Evolutionary conservation across 169 alveolate species (phyloP).

Genomic region (Cryptosporidium tyzzeri): DNA sequence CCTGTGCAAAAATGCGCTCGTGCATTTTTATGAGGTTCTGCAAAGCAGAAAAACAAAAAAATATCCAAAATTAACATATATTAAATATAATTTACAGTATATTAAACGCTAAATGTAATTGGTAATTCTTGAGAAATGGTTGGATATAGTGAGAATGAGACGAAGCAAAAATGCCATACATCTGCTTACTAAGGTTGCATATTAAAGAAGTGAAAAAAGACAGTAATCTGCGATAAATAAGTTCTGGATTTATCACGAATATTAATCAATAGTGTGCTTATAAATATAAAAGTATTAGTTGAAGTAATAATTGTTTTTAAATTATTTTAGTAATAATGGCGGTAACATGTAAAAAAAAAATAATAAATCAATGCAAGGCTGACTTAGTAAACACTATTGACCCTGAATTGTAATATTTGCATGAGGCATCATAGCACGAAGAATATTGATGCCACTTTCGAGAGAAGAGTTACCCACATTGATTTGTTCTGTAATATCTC

Average conservation of each 20-base stretch:
- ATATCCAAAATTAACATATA: background rate
- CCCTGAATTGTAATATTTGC: constrained; percentile 75
- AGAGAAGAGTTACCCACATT: constrained; percentile 20
- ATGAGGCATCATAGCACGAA: constrained; percentile 73
- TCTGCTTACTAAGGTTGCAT: background rate
- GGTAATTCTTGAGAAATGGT: background rate
- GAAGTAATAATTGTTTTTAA: background rate
- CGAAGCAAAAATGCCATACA: background rate
- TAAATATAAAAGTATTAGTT: background rate
- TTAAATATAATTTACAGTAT: background rate
- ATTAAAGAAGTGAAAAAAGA: too few relatives aligned
- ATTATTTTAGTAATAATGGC: background rate
- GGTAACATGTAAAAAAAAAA: background rate
- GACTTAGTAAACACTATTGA: constrained; percentile 1
- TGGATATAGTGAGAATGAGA: background rate
- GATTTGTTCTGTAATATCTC: constrained; percentile 37
- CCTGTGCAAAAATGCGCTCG: background rate
- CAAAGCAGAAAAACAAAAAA: background rate
- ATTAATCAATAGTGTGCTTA: background rate
- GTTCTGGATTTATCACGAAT: background rate
- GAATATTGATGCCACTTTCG: constrained; percentile 37
- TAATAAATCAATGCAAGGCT: background rate
- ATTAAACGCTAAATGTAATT: constrained; percentile 3
- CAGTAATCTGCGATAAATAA: background rate
- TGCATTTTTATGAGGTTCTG: background rate